phyloP scores from a whole-genome alignment of 148 eudicot species.

The Vaccinium macrocarpon region DNA sequence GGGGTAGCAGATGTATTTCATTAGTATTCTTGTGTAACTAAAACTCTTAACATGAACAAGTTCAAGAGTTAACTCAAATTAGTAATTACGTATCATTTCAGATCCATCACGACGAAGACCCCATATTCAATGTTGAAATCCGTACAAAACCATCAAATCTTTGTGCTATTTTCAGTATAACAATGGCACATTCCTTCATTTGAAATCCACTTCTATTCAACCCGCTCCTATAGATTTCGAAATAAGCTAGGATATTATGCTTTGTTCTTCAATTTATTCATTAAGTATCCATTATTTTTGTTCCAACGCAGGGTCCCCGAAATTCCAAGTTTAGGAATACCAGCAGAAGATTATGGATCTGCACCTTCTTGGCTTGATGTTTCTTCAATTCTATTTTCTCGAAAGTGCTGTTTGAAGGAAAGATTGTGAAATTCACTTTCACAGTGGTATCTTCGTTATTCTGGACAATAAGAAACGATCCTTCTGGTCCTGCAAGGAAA shows the following conservation, averaged over 20 bases:
- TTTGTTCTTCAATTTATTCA: no score
- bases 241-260: no score
- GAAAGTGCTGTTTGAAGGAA: slow-evolving; percentile 6
- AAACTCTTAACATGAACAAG: no score
- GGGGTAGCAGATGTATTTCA: neutral
- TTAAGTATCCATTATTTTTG: neutral
- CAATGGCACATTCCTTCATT: no score
- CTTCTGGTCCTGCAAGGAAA: slow-evolving; percentile 15
- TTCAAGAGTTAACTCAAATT: neutral
- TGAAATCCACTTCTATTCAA: no score
- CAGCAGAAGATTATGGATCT: neutral
- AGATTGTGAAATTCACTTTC: neutral
- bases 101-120: neutral
- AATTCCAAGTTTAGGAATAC: neutral
- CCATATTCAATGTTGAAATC: neutral
- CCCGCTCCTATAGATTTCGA: no score
- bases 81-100: neutral
- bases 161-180: neutral
- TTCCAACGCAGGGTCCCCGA: neutral
- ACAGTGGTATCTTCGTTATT: slow-evolving; percentile 12
- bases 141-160: no score
- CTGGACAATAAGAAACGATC: slow-evolving; percentile 8
- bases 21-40: neutral
- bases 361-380: slow-evolving; percentile 15
- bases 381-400: neutral